These are phyloP conservation scores for Skeletonema potamos DNA, from an alignment of 108 stramenopile species.

Conservation along the genomic window DNA sequence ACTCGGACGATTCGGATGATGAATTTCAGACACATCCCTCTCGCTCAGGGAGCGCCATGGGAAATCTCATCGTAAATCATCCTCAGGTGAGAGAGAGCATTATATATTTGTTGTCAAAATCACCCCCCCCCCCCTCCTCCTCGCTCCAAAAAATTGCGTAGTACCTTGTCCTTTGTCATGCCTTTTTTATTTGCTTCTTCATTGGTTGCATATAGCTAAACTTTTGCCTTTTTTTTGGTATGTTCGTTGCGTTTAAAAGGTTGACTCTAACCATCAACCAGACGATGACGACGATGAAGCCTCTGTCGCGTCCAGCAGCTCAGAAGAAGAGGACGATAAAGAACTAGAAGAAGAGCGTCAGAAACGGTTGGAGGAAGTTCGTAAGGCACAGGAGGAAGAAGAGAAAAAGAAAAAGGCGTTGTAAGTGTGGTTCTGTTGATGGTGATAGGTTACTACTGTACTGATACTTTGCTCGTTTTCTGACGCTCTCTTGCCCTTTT, in stretches of 20 bases:
- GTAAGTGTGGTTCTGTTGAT: background rate
- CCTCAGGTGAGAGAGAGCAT: background rate
- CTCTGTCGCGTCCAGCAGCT: constrained; percentile 8
- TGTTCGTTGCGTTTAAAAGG: too few species aligned
- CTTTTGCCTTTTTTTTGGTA: too few species aligned
- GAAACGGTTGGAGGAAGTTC: constrained; percentile 14
- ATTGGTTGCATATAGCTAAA: too few species aligned
- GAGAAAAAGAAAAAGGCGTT: constrained; percentile 25
- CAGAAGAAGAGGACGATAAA: constrained; percentile 20
- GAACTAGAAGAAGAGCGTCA: constrained; percentile 20
- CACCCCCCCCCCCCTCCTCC: too few species aligned
- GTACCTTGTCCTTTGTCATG: too few species aligned
- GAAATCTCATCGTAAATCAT: constrained; percentile 1
- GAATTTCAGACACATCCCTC: constrained; percentile 46
- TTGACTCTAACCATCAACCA: constrained; percentile 4
- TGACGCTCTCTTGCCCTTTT: background rate
- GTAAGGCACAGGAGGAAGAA: constrained; percentile 22
- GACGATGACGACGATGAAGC: constrained; percentile 9
- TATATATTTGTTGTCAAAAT: too few species aligned
- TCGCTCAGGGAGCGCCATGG: constrained; percentile 1
- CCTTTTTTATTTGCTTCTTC: too few species aligned
- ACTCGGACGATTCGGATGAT: constrained; percentile 48
- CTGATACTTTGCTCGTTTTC: background rate
- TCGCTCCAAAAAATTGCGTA: too few species aligned
- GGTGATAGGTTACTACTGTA: background rate